phyloP scores from a whole-genome alignment of 73 alveolate species.

The Paramecium tetraurelia region DNA sequence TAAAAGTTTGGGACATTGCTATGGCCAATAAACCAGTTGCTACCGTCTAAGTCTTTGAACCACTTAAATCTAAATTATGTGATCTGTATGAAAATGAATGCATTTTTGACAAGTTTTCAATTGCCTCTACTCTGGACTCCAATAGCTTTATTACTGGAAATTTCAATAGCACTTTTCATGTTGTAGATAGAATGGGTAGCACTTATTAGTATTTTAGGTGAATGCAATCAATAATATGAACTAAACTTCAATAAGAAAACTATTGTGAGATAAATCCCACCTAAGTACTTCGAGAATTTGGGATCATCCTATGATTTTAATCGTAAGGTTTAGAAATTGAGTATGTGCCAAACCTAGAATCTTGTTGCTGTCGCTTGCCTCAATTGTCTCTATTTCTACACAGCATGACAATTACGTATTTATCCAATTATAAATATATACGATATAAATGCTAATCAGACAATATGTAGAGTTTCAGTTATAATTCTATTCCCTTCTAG shows the following conservation, averaged over 20 bases:
- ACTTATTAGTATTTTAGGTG: neutral
- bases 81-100: constrained; percentile 78
- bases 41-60: constrained; percentile 68
- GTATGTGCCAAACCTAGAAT: constrained; percentile 47
- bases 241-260: constrained; percentile 60
- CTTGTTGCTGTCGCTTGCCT: constrained; percentile 58
- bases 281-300: constrained; percentile 61
- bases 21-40: constrained; percentile 72
- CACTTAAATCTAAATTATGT: constrained; percentile 77
- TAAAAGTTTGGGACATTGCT: constrained; percentile 78
- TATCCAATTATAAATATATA: neutral
- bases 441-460: neutral
- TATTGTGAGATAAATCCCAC: constrained; percentile 54
- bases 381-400: constrained; percentile 58
- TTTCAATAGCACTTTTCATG: constrained; percentile 55
- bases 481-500: neutral
- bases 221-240: constrained; percentile 49
- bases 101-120: constrained; percentile 75
- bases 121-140: constrained; percentile 35
- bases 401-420: constrained; percentile 29
- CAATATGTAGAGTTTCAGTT: neutral
- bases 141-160: constrained; percentile 56
- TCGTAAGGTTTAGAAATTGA: constrained; percentile 50
- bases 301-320: constrained; percentile 62
- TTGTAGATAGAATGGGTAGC: constrained; percentile 50